Evolutionary conservation across 2,329 filamentous ascomycete species (phyloP).

Genomic region (Xenosphaeropsis pyriputrescens): DNA sequence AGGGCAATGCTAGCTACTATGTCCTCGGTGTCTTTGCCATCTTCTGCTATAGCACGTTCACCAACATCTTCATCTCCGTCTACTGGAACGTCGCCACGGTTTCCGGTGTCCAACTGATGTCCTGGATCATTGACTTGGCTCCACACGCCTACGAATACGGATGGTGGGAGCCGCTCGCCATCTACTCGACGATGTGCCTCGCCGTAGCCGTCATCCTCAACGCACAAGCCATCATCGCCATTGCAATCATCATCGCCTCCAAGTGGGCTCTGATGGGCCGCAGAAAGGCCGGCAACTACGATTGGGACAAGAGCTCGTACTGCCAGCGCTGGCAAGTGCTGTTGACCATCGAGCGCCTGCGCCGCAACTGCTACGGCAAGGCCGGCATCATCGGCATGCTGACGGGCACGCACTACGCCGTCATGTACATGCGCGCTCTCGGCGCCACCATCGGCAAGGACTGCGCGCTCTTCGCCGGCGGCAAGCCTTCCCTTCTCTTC

Average conservation of each 20-base stretch:
- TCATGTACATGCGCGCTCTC: constrained; percentile 35
- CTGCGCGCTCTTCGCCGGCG: constrained; percentile 38
- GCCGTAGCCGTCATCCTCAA: constrained; percentile 27
- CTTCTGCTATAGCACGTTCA: constrained; percentile 31
- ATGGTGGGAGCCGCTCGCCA: constrained; percentile 17
- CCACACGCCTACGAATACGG: constrained; percentile 14
- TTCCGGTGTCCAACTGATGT: constrained; percentile 29
- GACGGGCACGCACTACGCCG: constrained; percentile 35
- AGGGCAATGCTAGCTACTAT: constrained; percentile 30
- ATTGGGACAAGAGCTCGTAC: constrained; percentile 41
- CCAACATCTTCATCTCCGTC: constrained; percentile 28
- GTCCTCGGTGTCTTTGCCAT: constrained; percentile 32
- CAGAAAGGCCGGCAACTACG: constrained; percentile 34
- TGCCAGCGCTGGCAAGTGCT: constrained; percentile 44
- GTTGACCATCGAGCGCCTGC: constrained; percentile 33
- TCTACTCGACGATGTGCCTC: constrained; percentile 25
- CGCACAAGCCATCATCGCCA: constrained; percentile 25
- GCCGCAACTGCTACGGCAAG: constrained; percentile 32
- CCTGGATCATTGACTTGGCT: constrained; percentile 15
- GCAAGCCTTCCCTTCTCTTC: constrained; percentile 34
- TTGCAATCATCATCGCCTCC: constrained; percentile 25
- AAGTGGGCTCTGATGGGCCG: constrained; percentile 38
- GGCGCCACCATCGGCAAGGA: constrained; percentile 38
- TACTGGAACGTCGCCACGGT: constrained; percentile 36
- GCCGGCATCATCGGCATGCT: constrained; percentile 35